phyloP scores from a whole-genome alignment of 345 rosid genomes.

The Pistacia integerrima region DNA sequence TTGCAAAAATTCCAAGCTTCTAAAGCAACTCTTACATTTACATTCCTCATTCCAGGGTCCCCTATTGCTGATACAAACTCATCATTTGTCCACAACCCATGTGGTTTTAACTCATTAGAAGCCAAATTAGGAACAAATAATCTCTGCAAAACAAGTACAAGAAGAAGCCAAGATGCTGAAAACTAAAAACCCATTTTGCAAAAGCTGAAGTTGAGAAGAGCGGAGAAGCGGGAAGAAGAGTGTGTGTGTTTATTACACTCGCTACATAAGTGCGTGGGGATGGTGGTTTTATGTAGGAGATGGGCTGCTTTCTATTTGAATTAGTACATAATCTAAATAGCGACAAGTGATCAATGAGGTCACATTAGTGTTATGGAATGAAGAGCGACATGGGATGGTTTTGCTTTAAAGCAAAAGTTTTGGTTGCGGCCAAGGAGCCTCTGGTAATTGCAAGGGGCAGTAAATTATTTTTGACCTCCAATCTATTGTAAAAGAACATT shows the following conservation, averaged over 20 bases:
- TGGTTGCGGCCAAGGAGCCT: background rate
- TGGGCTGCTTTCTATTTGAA: background rate
- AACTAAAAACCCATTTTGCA: conserved; percentile 7
- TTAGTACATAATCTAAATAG: background rate
- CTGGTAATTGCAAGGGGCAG: no score
- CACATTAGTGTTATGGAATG: background rate
- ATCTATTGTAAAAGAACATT: no score
- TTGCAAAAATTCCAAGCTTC: conserved; percentile 77
- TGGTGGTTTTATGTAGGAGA: background rate
- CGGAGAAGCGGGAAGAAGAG: background rate
- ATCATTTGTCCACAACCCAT: conserved; percentile 13
- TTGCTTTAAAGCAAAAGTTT: background rate
- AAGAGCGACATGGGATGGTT: background rate
- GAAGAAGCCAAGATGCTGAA: conserved; percentile 4
- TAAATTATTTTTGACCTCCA: no score
- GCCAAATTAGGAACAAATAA: background rate
- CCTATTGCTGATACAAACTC: conserved; percentile 47
- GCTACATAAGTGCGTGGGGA: background rate
- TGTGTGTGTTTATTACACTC: background rate
- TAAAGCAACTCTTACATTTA: conserved; percentile 51
- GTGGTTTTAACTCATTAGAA: background rate
- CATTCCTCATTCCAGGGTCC: conserved; percentile 61
- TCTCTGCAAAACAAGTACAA: conserved; percentile 8
- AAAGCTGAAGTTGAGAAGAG: background rate
- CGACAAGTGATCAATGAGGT: background rate